Conservation (phyloP, 1,284 basidiomycete genomes). For the Leccinum angustisporum region DNA sequence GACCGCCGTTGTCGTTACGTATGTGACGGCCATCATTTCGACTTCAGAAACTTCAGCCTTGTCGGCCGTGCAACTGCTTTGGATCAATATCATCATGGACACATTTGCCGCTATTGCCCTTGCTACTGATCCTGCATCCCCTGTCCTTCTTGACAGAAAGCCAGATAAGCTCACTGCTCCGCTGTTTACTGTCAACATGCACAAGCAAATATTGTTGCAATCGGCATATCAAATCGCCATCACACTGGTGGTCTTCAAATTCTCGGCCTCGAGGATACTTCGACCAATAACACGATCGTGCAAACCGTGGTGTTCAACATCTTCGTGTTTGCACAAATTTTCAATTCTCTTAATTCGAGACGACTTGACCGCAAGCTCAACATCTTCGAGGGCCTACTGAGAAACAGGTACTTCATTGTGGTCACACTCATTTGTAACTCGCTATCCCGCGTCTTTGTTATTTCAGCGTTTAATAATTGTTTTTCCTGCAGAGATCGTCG, state of each 20-base stretch:
- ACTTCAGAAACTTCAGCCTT: constrained; percentile 75
- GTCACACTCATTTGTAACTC: constrained; percentile 80
- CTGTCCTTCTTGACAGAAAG: constrained; percentile 80
- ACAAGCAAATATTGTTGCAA: constrained; percentile 93
- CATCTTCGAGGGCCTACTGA: constrained; percentile 81
- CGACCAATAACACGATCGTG: constrained; percentile 53
- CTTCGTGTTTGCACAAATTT: constrained; percentile 96
- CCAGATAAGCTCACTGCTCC: constrained; percentile 89
- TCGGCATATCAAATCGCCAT: constrained; percentile 85
- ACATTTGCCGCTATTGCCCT: constrained; percentile 97
- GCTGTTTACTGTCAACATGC: constrained; percentile 89
- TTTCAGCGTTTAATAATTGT: background rate
- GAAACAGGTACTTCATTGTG: constrained; percentile 85
- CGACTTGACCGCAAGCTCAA: constrained; percentile 86
- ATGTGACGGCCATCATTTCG: constrained; percentile 76
- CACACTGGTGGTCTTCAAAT: constrained; percentile 75
- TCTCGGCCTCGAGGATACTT: constrained; percentile 54
- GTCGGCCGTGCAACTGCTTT: constrained; percentile 93
- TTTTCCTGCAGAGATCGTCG: constrained; percentile 66
- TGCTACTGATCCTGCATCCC: constrained; percentile 92
- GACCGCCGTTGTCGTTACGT: constrained; percentile 93
- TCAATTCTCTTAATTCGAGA: constrained; percentile 92
- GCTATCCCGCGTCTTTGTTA: background rate
- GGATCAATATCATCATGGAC: constrained; percentile 98
- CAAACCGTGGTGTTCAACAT: constrained; percentile 94